These are phyloP conservation scores for Lagerstroemia speciosa DNA, from an alignment of 345 rosid species.

Conservation along the genomic window DNA sequence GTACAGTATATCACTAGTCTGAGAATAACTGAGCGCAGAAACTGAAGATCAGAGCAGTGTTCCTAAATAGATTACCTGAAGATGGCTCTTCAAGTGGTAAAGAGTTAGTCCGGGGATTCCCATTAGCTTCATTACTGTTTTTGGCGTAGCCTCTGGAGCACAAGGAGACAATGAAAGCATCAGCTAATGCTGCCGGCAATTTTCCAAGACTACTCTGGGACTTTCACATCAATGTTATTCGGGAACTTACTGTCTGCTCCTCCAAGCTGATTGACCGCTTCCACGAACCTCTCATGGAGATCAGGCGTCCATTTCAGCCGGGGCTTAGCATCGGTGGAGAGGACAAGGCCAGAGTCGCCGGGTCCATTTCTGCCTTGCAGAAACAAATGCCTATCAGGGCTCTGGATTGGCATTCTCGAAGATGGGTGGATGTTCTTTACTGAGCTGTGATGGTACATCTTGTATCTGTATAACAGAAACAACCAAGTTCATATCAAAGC, in stretches of 20 bases:
- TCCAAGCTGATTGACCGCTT: slow-evolving; percentile 31
- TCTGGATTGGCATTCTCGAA: slow-evolving; percentile 52
- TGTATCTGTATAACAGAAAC: slow-evolving; percentile 11
- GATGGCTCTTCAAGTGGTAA: slow-evolving; percentile 32
- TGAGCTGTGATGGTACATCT: slow-evolving; percentile 75
- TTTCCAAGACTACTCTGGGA: background rate
- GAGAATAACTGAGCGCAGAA: background rate
- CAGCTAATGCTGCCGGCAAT: background rate
- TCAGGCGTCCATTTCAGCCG: slow-evolving; percentile 27
- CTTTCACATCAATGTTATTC: background rate
- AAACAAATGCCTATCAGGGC: slow-evolving; percentile 59
- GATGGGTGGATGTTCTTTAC: slow-evolving; percentile 62
- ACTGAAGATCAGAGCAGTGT: background rate
- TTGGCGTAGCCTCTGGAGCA: slow-evolving; percentile 30
- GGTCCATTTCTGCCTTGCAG: slow-evolving; percentile 75
- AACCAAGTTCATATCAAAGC: background rate
- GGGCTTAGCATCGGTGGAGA: slow-evolving; percentile 28
- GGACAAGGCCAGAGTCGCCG: slow-evolving; percentile 80
- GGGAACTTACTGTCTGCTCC: slow-evolving; percentile 26
- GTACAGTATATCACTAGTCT: background rate
- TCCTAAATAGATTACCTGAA: slow-evolving; percentile 17
- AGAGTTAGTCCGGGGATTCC: slow-evolving; percentile 31
- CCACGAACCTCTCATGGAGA: slow-evolving; percentile 25
- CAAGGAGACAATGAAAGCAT: background rate
- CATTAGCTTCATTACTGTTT: slow-evolving; percentile 27